A percentile compares a stretch with the other conserved stretches of the same genome.
phyloP scores from a whole-genome alignment of 305 asterid species.

The Fraxinus albicans region DNA sequence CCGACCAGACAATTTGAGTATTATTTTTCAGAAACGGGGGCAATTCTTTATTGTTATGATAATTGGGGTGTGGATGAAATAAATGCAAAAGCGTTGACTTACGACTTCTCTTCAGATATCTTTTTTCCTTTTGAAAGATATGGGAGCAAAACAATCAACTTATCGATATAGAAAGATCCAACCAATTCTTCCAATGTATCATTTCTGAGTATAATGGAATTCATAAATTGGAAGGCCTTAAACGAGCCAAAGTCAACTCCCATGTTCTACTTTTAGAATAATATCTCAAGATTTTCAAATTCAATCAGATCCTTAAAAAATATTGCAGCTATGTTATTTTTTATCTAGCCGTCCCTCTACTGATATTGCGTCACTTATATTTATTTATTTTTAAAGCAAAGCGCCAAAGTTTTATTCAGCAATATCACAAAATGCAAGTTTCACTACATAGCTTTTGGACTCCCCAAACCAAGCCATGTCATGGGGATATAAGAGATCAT shows the following conservation, averaged over 20 bases:
- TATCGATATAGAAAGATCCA: too few relatives aligned
- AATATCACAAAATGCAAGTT: too few relatives aligned
- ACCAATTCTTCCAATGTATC: too few relatives aligned
- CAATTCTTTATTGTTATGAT: not conserved
- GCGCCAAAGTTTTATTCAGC: too few relatives aligned
- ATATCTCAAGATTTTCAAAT: not conserved
- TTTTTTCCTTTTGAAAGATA: too few relatives aligned
- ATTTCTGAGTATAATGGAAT: too few relatives aligned
- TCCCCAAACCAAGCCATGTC: too few relatives aligned
- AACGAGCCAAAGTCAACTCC: constrained; percentile 7
- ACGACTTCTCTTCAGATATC: not conserved
- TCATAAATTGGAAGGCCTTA: not conserved
- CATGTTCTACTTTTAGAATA: not conserved
- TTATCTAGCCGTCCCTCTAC: too few relatives aligned
- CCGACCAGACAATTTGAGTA: constrained; percentile 15
- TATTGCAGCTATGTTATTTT: not conserved
- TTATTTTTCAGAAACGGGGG: constrained; percentile 2
- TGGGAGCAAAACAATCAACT: too few relatives aligned
- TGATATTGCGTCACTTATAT: not conserved
- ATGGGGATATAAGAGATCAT: too few relatives aligned
- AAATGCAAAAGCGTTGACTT: constrained; percentile 20
- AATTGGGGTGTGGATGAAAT: constrained; percentile 1
- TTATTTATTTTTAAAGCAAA: too few relatives aligned
- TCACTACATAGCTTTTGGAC: too few relatives aligned
- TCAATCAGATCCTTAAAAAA: not conserved